Conservation (phyloP, 163 green algal species). For the Prototheca wickerhamii region DNA sequence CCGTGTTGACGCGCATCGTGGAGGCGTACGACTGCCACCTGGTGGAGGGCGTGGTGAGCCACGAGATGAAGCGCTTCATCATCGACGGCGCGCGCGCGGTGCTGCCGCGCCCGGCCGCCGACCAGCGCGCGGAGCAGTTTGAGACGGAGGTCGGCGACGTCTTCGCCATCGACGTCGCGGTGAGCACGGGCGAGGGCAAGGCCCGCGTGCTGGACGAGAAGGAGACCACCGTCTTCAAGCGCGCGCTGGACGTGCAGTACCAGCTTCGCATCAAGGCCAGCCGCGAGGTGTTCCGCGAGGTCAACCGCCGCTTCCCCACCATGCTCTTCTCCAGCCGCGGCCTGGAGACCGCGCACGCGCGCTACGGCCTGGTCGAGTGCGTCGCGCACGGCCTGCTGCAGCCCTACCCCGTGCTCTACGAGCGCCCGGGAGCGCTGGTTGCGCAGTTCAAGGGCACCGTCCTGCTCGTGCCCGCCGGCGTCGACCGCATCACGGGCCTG, state of each 20-base stretch:
- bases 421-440: conserved; percentile 51
- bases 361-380: conserved; percentile 88
- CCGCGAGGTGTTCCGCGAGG: conserved; percentile 75
- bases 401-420: conserved; percentile 87
- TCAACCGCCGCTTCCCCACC: conserved; percentile 73
- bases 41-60: conserved; percentile 87
- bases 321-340: conserved; percentile 79
- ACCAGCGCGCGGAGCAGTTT: conserved; percentile 75
- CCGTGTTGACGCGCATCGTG: conserved; percentile 55
- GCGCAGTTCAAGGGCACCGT: conserved; percentile 86
- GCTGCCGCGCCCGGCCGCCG: conserved; percentile 72
- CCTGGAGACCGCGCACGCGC: conserved; percentile 27
- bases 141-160: conserved; percentile 97
- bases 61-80: conserved; percentile 94
- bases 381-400: conserved; percentile 88
- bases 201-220: conserved; percentile 79
- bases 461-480: conserved; percentile 93
- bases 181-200: conserved; percentile 86
- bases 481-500: conserved; percentile 65
- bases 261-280: conserved; percentile 82
- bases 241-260: conserved; percentile 87
- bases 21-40: conserved; percentile 83
- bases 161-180: conserved; percentile 93
- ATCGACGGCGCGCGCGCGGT: conserved; percentile 94
- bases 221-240: conserved; percentile 97